A percentile compares a stretch with the other conserved stretches of the same genome.
Conservation (phyloP, 805 yeast genomes). For the Tetrapisispora arboricola region DNA sequence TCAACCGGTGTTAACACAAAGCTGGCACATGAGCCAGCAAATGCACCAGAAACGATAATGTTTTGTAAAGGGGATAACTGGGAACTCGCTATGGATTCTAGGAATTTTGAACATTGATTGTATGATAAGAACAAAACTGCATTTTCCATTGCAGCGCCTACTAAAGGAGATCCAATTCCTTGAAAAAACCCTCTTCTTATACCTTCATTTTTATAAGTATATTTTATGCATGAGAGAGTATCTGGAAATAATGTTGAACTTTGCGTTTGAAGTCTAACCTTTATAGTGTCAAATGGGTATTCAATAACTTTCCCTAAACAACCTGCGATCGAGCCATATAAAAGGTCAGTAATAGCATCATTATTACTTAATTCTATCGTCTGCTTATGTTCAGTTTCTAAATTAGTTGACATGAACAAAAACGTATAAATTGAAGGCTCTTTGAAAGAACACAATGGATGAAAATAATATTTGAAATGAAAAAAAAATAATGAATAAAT, state of each 20-base stretch:
- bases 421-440: background rate
- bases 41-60: conserved; percentile 61
- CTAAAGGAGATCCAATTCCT: conserved; percentile 68
- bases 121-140: conserved; percentile 69
- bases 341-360: conserved; percentile 27
- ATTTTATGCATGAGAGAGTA: conserved; percentile 53
- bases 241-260: conserved; percentile 47
- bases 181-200: conserved; percentile 59
- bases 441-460: no score
- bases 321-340: conserved; percentile 49
- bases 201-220: conserved; percentile 63
- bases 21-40: conserved; percentile 75
- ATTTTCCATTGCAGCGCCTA: conserved; percentile 86
- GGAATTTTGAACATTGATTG: conserved; percentile 35
- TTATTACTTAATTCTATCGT: conserved; percentile 1
- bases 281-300: conserved; percentile 87
- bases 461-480: no score
- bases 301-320: conserved; percentile 76
- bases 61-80: conserved; percentile 32
- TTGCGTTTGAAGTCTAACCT: conserved; percentile 77
- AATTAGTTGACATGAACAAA: background rate
- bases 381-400: background rate
- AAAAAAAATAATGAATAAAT: no score
- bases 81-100: conserved; percentile 14
- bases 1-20: conserved; percentile 88